Base-by-base conservation (phyloP, 2,329 filamentous ascomycete species). In the Trichoderma harzianum region DNA sequence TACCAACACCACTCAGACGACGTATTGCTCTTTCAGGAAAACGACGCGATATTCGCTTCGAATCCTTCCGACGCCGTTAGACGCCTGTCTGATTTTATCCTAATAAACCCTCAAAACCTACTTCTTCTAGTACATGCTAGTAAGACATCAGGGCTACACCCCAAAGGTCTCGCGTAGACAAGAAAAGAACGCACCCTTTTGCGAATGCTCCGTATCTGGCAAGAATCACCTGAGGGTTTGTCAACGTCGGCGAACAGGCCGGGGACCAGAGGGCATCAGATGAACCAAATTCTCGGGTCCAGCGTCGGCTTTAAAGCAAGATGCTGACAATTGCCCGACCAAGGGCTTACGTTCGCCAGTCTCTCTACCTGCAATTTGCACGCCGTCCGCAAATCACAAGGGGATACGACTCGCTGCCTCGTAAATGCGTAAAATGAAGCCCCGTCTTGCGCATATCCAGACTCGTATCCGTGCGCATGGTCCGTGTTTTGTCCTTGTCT, bases 291-390 rank as follows among this genome's bases (percentile, higher is more conserved):
- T 69, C 57, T 51, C 28, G 66, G 66, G 66, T 36, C 66, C 36
- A 69, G 60, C 10, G 57, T 47, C 66, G 66, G 57, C 66, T 51
- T 62, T 69, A 51, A 53, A 69, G 66, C 66, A 69, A 69, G 66
- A 69, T 69, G 66, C 66, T 69, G 39, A 62, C 66, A 62, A 69
- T 69, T 53, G 39, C 66, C 66, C 66, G 66, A 69, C 36, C 36
- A 39, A 60, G 43, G 39, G 66, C 66, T 69, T 28, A 39, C 32
- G 39, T 32, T 67, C 64, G 64, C 24, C 24, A 24, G 30, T 66
- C 28, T 32, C 28, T 11, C 55, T 60, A 34, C 26, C 47, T 55
- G 53, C 18, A 34, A 60, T 11, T 34, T n/a, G 47, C 30, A 32
- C 28, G 18, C 55, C 28, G 18, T 32, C 16, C 55, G 55, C 28